Evolutionary conservation across 306 rosid species (phyloP).

Genomic region (Quercus berberidifolia): DNA sequence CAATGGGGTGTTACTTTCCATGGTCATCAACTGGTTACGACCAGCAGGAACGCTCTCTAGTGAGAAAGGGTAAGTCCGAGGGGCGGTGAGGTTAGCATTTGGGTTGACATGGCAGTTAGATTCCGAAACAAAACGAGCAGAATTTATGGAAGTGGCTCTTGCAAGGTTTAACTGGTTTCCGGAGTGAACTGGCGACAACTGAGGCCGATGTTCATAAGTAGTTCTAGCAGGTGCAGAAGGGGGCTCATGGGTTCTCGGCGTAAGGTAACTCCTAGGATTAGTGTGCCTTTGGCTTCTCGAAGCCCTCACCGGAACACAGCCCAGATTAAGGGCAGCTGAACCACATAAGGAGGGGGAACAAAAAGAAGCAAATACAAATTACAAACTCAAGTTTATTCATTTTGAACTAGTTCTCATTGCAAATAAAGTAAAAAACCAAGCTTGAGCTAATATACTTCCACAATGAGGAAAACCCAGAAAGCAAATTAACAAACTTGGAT

Average conservation of each 20-base stretch:
- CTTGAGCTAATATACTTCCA: constrained; percentile 19
- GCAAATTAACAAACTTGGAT: constrained; percentile 18
- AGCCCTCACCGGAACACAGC: constrained; percentile 88
- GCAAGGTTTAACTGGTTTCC: constrained; percentile 46
- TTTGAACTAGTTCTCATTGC: constrained; percentile 1
- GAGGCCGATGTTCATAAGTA: constrained; percentile 42
- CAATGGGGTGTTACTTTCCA: constrained; percentile 40
- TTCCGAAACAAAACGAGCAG: constrained; percentile 45
- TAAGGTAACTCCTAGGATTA: constrained; percentile 83
- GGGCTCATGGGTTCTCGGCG: constrained; percentile 64
- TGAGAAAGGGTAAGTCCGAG: constrained; percentile 43
- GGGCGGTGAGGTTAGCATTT: constrained; percentile 33
- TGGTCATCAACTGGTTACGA: constrained; percentile 42
- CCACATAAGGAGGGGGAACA: constrained; percentile 23
- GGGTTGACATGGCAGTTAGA: constrained; percentile 37
- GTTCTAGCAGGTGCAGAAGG: constrained; percentile 43
- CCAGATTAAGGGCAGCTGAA: constrained; percentile 97
- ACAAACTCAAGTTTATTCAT: constrained; percentile 30
- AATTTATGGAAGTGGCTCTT: constrained; percentile 30
- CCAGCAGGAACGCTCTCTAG: constrained; percentile 38
- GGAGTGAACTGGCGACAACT: constrained; percentile 28
- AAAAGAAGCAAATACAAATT: constrained; percentile 26
- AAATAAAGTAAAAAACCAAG: neutral
- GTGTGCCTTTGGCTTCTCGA: constrained; percentile 93
- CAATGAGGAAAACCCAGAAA: constrained; percentile 20